A percentile compares a stretch with the other conserved stretches of the same genome.
These are phyloP conservation scores for Marchantia polymorpha DNA, from an alignment of 225 moss, liverwort and hornwort species.

Conservation along the genomic window DNA sequence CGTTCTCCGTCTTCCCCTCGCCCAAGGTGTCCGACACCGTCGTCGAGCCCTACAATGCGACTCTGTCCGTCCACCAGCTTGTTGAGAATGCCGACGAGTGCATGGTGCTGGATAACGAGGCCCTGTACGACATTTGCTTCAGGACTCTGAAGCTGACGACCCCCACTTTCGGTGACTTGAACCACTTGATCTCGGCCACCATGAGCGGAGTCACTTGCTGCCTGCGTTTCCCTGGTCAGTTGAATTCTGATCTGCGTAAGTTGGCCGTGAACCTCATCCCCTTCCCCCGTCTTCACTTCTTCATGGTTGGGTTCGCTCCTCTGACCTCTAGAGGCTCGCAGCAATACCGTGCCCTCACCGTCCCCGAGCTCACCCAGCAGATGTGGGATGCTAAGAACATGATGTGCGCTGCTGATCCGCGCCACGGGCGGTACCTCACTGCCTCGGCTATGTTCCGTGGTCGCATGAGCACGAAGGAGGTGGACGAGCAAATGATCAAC, in stretches of 20 bases:
- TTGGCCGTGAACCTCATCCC: constrained; percentile 46
- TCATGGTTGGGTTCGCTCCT: constrained; percentile 52
- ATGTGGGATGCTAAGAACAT: constrained; percentile 56
- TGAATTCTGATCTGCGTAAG: constrained; percentile 49
- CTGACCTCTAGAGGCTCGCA: constrained; percentile 47
- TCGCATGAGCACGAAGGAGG: constrained; percentile 47
- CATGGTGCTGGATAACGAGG: constrained; percentile 48
- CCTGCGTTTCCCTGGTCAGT: constrained; percentile 46
- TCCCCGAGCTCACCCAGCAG: constrained; percentile 49
- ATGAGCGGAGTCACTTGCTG: constrained; percentile 54
- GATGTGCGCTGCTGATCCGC: constrained; percentile 54
- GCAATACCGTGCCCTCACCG: constrained; percentile 46
- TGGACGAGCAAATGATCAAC: constrained; percentile 52
- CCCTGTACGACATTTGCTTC: constrained; percentile 47
- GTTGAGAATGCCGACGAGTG: constrained; percentile 50
- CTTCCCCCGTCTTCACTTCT: constrained; percentile 48
- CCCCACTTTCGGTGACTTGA: constrained; percentile 45
- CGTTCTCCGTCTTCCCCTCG: constrained; percentile 41
- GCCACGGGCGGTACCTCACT: constrained; percentile 46
- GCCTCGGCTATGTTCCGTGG: constrained; percentile 52
- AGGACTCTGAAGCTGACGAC: constrained; percentile 45
- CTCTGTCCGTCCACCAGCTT: constrained; percentile 43
- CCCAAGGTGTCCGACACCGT: constrained; percentile 49
- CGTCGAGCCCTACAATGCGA: constrained; percentile 46
- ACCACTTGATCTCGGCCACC: constrained; percentile 43